Conservation (phyloP, 306 rosid genomes). For the Citrullus colocynthis region DNA sequence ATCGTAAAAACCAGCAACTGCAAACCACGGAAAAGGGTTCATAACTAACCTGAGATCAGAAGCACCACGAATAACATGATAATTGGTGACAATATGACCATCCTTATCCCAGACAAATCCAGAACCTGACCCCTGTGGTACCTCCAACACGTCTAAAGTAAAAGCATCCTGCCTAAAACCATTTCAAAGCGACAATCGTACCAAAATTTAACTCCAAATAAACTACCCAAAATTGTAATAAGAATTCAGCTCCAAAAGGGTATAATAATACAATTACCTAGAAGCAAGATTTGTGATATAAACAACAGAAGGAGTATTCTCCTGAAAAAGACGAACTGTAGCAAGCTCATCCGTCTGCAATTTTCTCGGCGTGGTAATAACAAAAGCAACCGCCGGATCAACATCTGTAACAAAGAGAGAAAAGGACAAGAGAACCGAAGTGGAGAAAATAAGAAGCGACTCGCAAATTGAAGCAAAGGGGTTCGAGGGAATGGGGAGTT, state of each 20-base stretch:
- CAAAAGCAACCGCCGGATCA: slow-evolving; percentile 70
- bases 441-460: slow-evolving; percentile 42
- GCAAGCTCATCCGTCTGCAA: slow-evolving; percentile 90
- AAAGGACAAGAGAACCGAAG: slow-evolving; percentile 65
- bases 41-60: slow-evolving; percentile 79
- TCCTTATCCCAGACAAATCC: slow-evolving; percentile 91
- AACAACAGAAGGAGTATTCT: slow-evolving; percentile 90
- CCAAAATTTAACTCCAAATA: not conserved
- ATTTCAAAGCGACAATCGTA: not conserved
- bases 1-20: not conserved
- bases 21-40: not conserved
- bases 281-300: slow-evolving; percentile 87
- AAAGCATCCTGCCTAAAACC: slow-evolving; percentile 87
- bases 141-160: slow-evolving; percentile 90
- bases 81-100: slow-evolving; percentile 87
- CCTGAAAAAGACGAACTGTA: slow-evolving; percentile 82
- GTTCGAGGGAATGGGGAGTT: not conserved
- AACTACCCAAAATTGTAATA: not conserved
- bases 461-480: slow-evolving; percentile 17
- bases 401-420: slow-evolving; percentile 46
- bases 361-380: slow-evolving; percentile 55
- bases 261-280: slow-evolving; percentile 20
- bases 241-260: not conserved
- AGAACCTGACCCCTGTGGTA: slow-evolving; percentile 95
- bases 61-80: slow-evolving; percentile 96